Conservation (phyloP, 805 yeast species). For the Yamadazyma phyllophila region DNA sequence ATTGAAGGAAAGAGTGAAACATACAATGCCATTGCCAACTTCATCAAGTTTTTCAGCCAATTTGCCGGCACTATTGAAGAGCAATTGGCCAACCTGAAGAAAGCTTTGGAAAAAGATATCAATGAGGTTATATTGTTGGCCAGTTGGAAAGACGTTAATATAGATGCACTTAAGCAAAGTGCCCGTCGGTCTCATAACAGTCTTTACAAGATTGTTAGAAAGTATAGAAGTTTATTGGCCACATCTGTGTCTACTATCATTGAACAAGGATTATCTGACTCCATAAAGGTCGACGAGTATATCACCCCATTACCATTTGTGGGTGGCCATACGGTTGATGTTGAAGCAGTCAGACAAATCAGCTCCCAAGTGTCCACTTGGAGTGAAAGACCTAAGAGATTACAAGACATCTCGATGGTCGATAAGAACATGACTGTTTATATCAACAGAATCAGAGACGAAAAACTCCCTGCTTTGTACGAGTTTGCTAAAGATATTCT, state of each 20-base stretch:
- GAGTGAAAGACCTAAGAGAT: constrained; percentile 54
- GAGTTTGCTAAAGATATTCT: constrained; percentile 55
- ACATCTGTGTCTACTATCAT: constrained; percentile 52
- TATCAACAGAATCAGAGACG: constrained; percentile 29
- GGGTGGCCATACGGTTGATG: constrained; percentile 11
- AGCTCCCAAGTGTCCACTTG: constrained; percentile 45
- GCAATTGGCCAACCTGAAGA: constrained; percentile 44
- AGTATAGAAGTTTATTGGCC: constrained; percentile 65
- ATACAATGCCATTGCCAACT: constrained; percentile 50
- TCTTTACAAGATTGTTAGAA: constrained; percentile 78
- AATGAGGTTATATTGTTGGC: constrained; percentile 84
- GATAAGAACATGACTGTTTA: constrained; percentile 56
- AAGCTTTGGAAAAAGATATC: constrained; percentile 70
- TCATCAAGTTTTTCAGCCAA: constrained; percentile 64
- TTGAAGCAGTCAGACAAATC: constrained; percentile 9
- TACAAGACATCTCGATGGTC: constrained; percentile 51
- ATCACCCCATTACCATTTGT: constrained; percentile 11
- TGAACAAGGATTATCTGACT: constrained; percentile 50
- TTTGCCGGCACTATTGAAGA: constrained; percentile 52
- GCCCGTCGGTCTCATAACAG: constrained; percentile 84
- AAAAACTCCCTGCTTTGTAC: constrained; percentile 47
- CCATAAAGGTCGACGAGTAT: not conserved
- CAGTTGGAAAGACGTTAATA: constrained; percentile 95
- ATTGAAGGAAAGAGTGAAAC: constrained; percentile 22
- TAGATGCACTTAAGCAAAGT: constrained; percentile 90